phyloP scores from a whole-genome alignment of 257 asterid genomes.

The Solanum bukasovii region DNA sequence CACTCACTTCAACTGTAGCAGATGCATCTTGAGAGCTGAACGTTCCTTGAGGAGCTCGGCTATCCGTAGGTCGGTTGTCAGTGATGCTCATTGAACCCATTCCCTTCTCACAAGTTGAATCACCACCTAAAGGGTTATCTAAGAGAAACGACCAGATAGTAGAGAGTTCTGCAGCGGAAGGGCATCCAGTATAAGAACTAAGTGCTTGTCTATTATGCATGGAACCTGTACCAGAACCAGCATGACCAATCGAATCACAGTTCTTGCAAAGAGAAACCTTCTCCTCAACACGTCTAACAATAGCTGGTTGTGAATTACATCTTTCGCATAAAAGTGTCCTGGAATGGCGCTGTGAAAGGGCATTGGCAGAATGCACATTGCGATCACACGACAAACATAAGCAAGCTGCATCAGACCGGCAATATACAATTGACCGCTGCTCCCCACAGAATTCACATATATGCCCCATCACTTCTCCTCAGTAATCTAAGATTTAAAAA shows the following conservation, averaged over 20 bases:
- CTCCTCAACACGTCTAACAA: slow-evolving; percentile 37
- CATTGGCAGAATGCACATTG: slow-evolving; percentile 60
- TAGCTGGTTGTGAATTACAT: slow-evolving; percentile 43
- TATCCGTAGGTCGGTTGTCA: neutral
- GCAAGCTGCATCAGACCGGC: slow-evolving; percentile 38
- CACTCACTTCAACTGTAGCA: neutral
- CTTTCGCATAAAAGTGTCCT: slow-evolving; percentile 53
- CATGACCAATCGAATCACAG: slow-evolving; percentile 39
- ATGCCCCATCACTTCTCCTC: slow-evolving; percentile 24
- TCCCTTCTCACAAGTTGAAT: slow-evolving; percentile 8
- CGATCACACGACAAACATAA: slow-evolving; percentile 63
- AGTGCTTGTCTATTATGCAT: slow-evolving; percentile 33
- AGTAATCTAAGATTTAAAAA: neutral
- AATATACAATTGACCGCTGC: slow-evolving; percentile 47
- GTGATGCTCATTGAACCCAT: slow-evolving; percentile 14
- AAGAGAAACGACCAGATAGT: slow-evolving; percentile 33
- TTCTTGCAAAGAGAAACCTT: slow-evolving; percentile 52
- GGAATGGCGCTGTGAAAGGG: slow-evolving; percentile 50
- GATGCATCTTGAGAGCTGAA: neutral
- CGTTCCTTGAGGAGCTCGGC: neutral
- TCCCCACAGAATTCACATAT: slow-evolving; percentile 55
- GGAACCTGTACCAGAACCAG: slow-evolving; percentile 6
- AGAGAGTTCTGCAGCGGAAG: slow-evolving; percentile 60
- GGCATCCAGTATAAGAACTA: slow-evolving; percentile 53
- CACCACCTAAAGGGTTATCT: neutral